phyloP scores from a whole-genome alignment of 2,329 filamentous ascomycete genomes.

The Fusarium tuaranense region DNA sequence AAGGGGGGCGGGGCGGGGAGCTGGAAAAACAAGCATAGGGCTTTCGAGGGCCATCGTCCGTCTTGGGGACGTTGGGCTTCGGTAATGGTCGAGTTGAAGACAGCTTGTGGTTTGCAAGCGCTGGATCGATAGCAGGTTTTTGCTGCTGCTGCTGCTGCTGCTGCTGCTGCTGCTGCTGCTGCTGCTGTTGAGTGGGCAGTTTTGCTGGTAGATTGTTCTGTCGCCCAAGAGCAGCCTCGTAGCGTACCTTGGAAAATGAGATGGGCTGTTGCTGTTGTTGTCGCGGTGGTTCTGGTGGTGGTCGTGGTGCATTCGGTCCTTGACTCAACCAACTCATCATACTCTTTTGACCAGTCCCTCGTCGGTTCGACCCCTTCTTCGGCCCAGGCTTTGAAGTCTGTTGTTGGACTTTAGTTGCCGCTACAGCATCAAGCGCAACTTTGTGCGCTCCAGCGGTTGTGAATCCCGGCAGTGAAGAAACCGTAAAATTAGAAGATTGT shows the following conservation, averaged over 20 bases:
- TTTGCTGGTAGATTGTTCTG: constrained; percentile 22
- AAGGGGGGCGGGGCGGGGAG: constrained; percentile 58
- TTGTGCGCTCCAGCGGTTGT: constrained; percentile 71
- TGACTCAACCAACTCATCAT: constrained; percentile 56
- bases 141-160: constrained; percentile 7
- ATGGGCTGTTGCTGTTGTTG: constrained; percentile 21
- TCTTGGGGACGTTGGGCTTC: constrained; percentile 47
- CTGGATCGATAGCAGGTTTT: constrained; percentile 45
- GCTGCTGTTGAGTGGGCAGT: constrained; percentile 8
- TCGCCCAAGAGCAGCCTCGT: constrained; percentile 43
- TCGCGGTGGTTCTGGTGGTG: constrained; percentile 11
- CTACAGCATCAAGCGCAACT: constrained; percentile 48
- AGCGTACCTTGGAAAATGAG: constrained; percentile 39
- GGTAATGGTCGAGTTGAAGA: constrained; percentile 50
- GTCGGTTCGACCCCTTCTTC: constrained; percentile 47
- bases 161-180: not conserved
- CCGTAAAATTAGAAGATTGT: constrained; percentile 67
- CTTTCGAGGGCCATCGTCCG: constrained; percentile 48
- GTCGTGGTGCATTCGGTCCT: constrained; percentile 26
- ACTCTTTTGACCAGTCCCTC: constrained; percentile 55
- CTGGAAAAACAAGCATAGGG: constrained; percentile 70
- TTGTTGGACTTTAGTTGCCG: constrained; percentile 31
- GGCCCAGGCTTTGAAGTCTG: constrained; percentile 29
- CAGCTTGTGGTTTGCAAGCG: constrained; percentile 56
- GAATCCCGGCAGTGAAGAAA: constrained; percentile 69